These are phyloP conservation scores for Sideroxylon spinosum DNA, from an alignment of 179 eudicot species.

Conservation along the genomic window DNA sequence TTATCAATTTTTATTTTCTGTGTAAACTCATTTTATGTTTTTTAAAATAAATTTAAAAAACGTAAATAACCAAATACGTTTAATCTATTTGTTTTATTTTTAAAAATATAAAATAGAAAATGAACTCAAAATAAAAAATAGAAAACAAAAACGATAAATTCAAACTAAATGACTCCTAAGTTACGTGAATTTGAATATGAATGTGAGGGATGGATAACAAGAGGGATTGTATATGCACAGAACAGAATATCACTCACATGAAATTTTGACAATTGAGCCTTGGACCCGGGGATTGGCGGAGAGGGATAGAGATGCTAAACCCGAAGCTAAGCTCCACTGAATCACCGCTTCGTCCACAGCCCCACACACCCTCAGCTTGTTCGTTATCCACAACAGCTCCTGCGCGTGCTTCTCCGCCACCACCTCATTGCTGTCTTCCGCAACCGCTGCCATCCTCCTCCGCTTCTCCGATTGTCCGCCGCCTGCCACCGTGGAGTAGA, in stretches of 20 bases:
- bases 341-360: conserved; percentile 31
- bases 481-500: conserved; percentile 9
- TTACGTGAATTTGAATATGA: no score
- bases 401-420: conserved; percentile 36
- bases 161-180: no score
- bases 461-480: neutral
- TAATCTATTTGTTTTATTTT: no score
- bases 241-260: conserved; percentile 17
- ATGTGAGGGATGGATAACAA: no score
- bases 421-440: conserved; percentile 11
- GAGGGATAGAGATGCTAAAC: conserved; percentile 29
- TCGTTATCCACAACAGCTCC: conserved; percentile 34
- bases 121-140: no score
- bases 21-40: no score
- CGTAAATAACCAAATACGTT: no score
- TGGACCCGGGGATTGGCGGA: conserved; percentile 31
- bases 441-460: neutral
- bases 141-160: no score
- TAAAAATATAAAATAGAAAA: no score
- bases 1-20: no score
- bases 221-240: no score
- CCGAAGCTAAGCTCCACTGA: conserved; percentile 36
- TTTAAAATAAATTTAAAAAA: no score
- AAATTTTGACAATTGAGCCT: conserved; percentile 30
- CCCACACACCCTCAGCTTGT: conserved; percentile 25